Base-by-base conservation (phyloP, 169 alveolate genomes). In the Cryptosporidium ryanae region DNA sequence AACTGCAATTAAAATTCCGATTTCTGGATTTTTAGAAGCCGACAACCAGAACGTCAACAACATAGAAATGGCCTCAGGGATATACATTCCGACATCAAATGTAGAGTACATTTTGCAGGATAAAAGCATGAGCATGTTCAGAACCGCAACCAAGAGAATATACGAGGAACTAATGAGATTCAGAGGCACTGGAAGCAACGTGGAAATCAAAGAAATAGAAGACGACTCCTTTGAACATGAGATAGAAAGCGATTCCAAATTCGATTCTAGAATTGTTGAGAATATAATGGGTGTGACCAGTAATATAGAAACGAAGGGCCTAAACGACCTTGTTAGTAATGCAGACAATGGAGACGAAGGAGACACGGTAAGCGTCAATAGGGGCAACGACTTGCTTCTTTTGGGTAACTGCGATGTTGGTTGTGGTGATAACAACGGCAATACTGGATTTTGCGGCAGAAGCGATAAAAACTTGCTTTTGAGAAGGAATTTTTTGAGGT, bases 251-350 rank as follows among this genome's bases (percentile, higher is more conserved):
- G 61, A 29, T 8, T 34, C 71, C 1, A 76, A 76, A 76, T 76
- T 59, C 27, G 87, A 76, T 32, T 76, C 87, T 57, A n/a, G 76
- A 13, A 61, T 76, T 15, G 87, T 76, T 23, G 93, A 91, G 1
- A 91, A 76, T 70, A 70, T 82, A 2, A 82, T 84, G 67, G 84
- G 59, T 25, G 91, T 84, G 25, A 66, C 90, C 10, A 59, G 64
- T 29, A 84, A 61, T 32, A 38, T 34, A 3, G 91, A 91, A 29
- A 66, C 90, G 18, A 59, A 61, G 46, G 84, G 59, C n/a, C 44
- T 0, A 38, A 10, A 38, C 46, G 46, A 38, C 3, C 3, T 38
- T 38, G 46, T 38, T 38, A 10, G 46, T 38, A 38, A 38, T 10
- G 46, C 8, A 38, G 8, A 10, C 46, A 38, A 38, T 38, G 46